Evolutionary conservation across 192 early-diverging fungal genomes (phyloP), one percentile per base, ranked within the genome.

Genomic region (Mortierella antarctica): DNA sequence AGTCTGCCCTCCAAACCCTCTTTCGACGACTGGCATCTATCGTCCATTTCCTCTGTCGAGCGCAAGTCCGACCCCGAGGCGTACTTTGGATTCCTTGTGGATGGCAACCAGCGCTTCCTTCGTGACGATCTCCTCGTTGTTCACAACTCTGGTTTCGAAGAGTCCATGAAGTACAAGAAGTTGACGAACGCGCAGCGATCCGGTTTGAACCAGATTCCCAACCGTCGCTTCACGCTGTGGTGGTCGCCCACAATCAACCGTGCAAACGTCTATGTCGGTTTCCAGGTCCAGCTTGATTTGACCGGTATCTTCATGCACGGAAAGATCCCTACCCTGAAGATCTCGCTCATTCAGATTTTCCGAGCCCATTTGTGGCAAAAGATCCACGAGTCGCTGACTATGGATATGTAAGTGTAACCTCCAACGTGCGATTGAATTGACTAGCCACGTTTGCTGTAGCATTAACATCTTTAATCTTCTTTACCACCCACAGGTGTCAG

Each of bases 301-400:
- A 99, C 98, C 8, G 98, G 98, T 83, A 99, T 99, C 57, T 99
- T 98, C 78, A 99, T 99, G 98, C 97, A 99, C 86, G 98, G 98
- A 71, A 99, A 99, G 86, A 96, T 99, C 73, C 98, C 98, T 15
- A 99, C 98, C 2, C 89, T 99, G 8, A 99, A 99, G 91, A 98
- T 99, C 81, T 98, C 96, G 7, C 88, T 98, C 49, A 98, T 99
- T 88, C 97, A 98, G 81, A 93, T 99, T 73, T 98, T 99, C 92
- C 91, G 98, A 71, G 96, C 96, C 51, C 97, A 98, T 86, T 95
- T 98, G 85, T 98, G 97, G 96, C 97, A 98, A 86, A 98, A 98
- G 88, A 94, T 96, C 62, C 97, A 97, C 86, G 96, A 97, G 83
- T 92, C 90, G 5, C 47, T 62, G 21, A 78, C 62, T 42, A 84